Conservation (phyloP, 1,139 yeast species). For the Protomyces arabidopsidicola region DNA sequence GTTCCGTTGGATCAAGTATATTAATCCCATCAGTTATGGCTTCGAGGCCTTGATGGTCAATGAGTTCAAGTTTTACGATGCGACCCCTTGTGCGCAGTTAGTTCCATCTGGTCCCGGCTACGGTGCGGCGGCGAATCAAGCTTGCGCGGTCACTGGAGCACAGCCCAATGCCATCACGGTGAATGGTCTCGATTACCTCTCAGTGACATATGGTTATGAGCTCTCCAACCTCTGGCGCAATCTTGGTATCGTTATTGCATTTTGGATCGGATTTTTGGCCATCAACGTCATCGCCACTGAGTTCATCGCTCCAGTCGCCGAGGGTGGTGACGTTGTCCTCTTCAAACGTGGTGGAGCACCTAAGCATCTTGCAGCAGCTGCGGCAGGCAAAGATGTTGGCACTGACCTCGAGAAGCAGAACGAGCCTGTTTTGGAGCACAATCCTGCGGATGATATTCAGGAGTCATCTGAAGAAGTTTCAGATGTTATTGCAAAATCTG, state of each 20-base stretch:
- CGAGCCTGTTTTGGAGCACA: constrained; percentile 6
- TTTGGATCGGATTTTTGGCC: constrained; percentile 51
- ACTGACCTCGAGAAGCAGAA: constrained; percentile 29
- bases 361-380: constrained; percentile 40
- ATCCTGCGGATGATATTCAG: neutral
- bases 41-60: constrained; percentile 56
- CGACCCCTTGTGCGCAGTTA: constrained; percentile 46
- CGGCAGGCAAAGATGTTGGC: constrained; percentile 35
- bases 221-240: constrained; percentile 76
- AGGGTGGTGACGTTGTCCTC: constrained; percentile 76
- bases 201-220: constrained; percentile 47
- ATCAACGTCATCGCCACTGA: constrained; percentile 56
- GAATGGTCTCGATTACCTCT: constrained; percentile 56
- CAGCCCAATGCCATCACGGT: constrained; percentile 53
- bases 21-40: constrained; percentile 55
- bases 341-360: constrained; percentile 48
- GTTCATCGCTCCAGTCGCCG: constrained; percentile 69
- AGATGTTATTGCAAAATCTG: constrained; percentile 12
- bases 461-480: constrained; percentile 13
- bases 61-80: constrained; percentile 50
- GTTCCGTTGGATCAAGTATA: constrained; percentile 58
- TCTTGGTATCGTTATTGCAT: constrained; percentile 64
- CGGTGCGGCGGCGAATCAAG: constrained; percentile 43
- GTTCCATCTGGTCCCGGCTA: constrained; percentile 47
- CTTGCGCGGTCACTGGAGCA: constrained; percentile 65